A percentile compares a stretch with the other conserved stretches of the same genome.
Evolutionary conservation across 257 asterid genomes (phyloP).

Genomic region (Paulownia fortunei): DNA sequence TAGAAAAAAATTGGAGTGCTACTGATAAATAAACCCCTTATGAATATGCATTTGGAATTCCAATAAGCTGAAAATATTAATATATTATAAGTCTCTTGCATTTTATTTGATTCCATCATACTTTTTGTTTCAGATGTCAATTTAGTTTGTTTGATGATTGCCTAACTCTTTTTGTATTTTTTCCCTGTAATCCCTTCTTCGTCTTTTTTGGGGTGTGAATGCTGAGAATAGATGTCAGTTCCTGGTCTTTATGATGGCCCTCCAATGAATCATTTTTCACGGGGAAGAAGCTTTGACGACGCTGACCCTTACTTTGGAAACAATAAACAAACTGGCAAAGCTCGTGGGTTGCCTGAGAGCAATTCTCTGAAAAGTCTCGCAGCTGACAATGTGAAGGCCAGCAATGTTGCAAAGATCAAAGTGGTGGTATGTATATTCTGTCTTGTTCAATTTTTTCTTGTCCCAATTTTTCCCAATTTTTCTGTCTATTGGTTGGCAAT

Average conservation of each 20-base stretch:
- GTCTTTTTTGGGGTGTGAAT: slow-evolving; percentile 28
- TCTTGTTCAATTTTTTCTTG: not conserved
- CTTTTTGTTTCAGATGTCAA: not conserved
- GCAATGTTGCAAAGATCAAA: slow-evolving; percentile 96
- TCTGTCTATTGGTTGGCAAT: slow-evolving; percentile 2
- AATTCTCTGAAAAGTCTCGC: slow-evolving; percentile 66
- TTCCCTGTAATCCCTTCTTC: slow-evolving; percentile 6
- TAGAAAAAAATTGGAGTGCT: not conserved
- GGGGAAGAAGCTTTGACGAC: slow-evolving; percentile 83
- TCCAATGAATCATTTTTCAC: slow-evolving; percentile 60
- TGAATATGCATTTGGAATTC: slow-evolving; percentile 10
- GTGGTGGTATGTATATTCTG: slow-evolving; percentile 71
- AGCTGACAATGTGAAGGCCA: slow-evolving; percentile 82
- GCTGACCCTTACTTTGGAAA: slow-evolving; percentile 68
- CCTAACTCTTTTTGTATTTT: slow-evolving; percentile 1
- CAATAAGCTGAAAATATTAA: not conserved
- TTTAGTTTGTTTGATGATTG: slow-evolving; percentile 17
- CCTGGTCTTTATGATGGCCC: slow-evolving; percentile 70
- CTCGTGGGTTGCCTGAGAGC: slow-evolving; percentile 69
- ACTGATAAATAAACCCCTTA: not conserved
- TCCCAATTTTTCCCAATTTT: slow-evolving; percentile 10
- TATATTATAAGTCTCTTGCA: not conserved
- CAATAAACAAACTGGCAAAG: slow-evolving; percentile 67
- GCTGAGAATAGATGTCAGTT: slow-evolving; percentile 57
- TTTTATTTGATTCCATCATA: not conserved